phyloP scores from a whole-genome alignment of 139 green algal genomes.

The Yamagishiella unicocca region DNA sequence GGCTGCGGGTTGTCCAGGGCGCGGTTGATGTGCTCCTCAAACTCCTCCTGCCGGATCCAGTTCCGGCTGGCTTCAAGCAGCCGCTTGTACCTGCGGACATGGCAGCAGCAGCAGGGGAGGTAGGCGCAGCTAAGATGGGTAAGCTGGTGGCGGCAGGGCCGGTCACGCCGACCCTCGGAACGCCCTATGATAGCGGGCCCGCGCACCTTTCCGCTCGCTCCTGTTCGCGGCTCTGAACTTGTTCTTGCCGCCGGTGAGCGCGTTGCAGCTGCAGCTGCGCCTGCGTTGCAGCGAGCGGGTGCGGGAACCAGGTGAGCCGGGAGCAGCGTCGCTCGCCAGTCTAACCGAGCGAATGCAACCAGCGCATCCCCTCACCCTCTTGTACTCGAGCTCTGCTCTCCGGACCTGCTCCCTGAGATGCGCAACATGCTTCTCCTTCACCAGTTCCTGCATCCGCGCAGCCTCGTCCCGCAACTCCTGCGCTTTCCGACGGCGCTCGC shows the following conservation, averaged over 20 bases:
- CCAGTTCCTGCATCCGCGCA: neutral
- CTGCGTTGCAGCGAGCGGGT: neutral
- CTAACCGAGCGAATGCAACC: neutral
- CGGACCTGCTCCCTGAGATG: constrained; percentile 11
- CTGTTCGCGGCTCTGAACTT: neutral
- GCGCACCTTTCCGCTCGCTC: constrained; percentile 15
- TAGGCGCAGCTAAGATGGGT: too few relatives aligned
- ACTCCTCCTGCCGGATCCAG: constrained; percentile 52
- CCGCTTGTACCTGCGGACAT: constrained; percentile 22
- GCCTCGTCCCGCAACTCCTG: constrained; percentile 3
- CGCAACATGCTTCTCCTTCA: constrained; percentile 20
- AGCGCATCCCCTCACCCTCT: constrained; percentile 12
- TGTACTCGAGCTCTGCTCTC: constrained; percentile 45
- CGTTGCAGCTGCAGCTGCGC: constrained; percentile 22
- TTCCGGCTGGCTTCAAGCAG: constrained; percentile 50
- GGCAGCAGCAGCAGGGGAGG: too few relatives aligned
- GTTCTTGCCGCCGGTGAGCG: neutral
- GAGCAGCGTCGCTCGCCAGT: neutral
- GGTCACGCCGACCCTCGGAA: too few relatives aligned
- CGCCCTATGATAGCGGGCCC: too few relatives aligned
- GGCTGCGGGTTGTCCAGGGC: constrained; percentile 53
- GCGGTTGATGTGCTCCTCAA: constrained; percentile 20
- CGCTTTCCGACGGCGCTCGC: neutral
- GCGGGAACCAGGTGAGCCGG: neutral
- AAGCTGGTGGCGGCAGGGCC: too few relatives aligned